These are phyloP conservation scores for Toxoplasma gondii DNA, from an alignment of 169 alveolate genomes.

Conservation along the genomic window DNA sequence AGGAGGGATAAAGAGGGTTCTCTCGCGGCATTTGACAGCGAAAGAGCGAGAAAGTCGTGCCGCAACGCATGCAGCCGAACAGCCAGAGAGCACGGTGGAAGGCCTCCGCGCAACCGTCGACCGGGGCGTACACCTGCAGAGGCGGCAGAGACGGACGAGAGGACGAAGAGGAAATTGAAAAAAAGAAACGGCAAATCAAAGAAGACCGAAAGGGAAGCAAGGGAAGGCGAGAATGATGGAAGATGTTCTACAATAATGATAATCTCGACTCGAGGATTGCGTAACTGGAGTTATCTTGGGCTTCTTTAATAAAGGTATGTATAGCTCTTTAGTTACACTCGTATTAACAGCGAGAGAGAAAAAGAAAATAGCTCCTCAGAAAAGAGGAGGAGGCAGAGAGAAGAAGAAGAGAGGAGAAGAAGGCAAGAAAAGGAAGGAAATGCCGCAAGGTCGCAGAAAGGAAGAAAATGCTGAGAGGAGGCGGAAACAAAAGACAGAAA, in stretches of 20 bases:
- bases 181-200: background rate
- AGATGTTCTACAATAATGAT: too few species aligned
- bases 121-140: conserved; percentile 62
- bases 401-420: too few species aligned
- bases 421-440: background rate
- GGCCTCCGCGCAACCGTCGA: conserved; percentile 40
- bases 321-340: too few species aligned
- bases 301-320: too few species aligned
- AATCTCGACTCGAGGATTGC: too few species aligned
- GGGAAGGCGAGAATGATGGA: background rate
- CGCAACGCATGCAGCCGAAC: conserved; percentile 50
- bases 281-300: too few species aligned
- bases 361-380: too few species aligned
- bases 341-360: too few species aligned
- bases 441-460: too few species aligned
- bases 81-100: conserved; percentile 47
- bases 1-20: conserved; percentile 24
- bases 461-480: too few species aligned
- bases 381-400: too few species aligned
- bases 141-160: background rate
- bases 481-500: background rate
- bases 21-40: conserved; percentile 45
- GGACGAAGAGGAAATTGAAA: background rate
- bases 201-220: background rate
- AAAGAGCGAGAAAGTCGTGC: conserved; percentile 27